phyloP scores from a whole-genome alignment of 1,139 yeast genomes.

The Hemisphaericaspora lyxosophila region DNA sequence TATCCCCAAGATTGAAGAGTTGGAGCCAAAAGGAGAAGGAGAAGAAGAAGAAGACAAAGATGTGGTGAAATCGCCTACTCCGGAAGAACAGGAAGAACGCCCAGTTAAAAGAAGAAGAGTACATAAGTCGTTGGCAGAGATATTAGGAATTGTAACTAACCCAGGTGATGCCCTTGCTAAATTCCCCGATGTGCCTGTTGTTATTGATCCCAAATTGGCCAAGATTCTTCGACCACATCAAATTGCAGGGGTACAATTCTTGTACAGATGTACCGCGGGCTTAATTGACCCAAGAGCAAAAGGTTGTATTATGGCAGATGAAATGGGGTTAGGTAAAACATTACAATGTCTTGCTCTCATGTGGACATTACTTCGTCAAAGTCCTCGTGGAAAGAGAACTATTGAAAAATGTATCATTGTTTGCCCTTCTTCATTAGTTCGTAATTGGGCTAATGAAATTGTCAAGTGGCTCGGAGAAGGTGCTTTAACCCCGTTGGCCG shows the following conservation, averaged over 20 bases:
- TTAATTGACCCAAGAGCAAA: slow-evolving; percentile 80
- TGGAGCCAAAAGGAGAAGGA: too few relatives aligned
- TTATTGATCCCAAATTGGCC: slow-evolving; percentile 85
- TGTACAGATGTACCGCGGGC: slow-evolving; percentile 90
- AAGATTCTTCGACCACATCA: slow-evolving; percentile 93
- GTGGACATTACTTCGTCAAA: slow-evolving; percentile 92
- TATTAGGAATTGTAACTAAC: slow-evolving; percentile 65
- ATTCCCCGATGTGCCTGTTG: slow-evolving; percentile 89
- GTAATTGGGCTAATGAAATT: slow-evolving; percentile 97
- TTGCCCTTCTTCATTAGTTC: slow-evolving; percentile 91
- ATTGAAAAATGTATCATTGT: slow-evolving; percentile 91
- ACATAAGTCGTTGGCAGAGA: slow-evolving; percentile 75
- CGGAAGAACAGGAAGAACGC: slow-evolving; percentile 18
- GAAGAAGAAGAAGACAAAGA: slow-evolving; percentile 11
- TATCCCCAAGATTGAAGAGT: slow-evolving; percentile 47
- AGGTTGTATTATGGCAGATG: slow-evolving; percentile 99
- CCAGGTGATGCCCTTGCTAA: slow-evolving; percentile 51
- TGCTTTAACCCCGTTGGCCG: slow-evolving; percentile 80
- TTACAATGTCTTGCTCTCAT: slow-evolving; percentile 86
- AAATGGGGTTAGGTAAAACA: slow-evolving; percentile 97
- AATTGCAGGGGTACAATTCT: slow-evolving; percentile 88
- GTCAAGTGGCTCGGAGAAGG: slow-evolving; percentile 96
- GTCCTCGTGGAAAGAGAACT: slow-evolving; percentile 83
- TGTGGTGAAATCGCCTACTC: slow-evolving; percentile 7
- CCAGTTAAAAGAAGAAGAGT: slow-evolving; percentile 20